Percentiles rank a stretch among this genome's conserved stretches.
These are phyloP conservation scores for Clathrospora elynae DNA, from an alignment of 2,329 filamentous ascomycete genomes.

Conservation along the genomic window DNA sequence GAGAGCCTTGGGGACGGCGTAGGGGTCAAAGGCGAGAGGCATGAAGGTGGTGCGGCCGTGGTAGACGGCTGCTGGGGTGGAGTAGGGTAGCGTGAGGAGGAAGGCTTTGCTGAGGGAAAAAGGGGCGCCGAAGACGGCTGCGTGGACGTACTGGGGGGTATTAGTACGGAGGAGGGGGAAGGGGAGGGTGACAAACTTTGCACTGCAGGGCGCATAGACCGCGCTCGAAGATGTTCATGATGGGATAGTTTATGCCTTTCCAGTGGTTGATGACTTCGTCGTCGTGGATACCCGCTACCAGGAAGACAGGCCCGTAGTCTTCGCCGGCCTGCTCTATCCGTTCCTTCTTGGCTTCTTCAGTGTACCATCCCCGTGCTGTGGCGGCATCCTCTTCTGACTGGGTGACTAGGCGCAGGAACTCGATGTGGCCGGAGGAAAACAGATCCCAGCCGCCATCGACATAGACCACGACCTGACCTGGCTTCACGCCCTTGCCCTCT, in stretches of 20 bases:
- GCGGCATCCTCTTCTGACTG: conserved; percentile 74
- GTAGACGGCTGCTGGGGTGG: conserved; percentile 78
- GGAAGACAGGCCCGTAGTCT: conserved; percentile 81
- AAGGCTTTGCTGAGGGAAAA: conserved; percentile 83
- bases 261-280: conserved; percentile 94
- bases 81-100: conserved; percentile 71
- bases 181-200: conserved; percentile 63
- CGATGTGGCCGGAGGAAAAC: conserved; percentile 95
- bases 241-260: conserved; percentile 98
- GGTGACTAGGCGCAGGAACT: conserved; percentile 82
- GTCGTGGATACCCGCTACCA: conserved; percentile 93
- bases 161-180: conserved; percentile 5
- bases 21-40: conserved; percentile 64
- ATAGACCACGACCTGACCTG: conserved; percentile 86
- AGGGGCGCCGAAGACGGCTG: conserved; percentile 86
- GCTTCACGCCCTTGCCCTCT: conserved; percentile 69
- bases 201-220: conserved; percentile 95
- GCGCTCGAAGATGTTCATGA: conserved; percentile 99
- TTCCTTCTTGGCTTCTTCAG: conserved; percentile 65
- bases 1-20: conserved; percentile 77
- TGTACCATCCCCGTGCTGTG: conserved; percentile 73
- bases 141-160: conserved; percentile 73
- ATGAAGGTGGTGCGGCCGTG: conserved; percentile 96
- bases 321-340: conserved; percentile 66
- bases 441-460: conserved; percentile 97